Percentiles rank a stretch among this genome's conserved stretches.
phyloP scores from a whole-genome alignment of 352 stramenopile species.

The Pythium aphanidermatum region DNA sequence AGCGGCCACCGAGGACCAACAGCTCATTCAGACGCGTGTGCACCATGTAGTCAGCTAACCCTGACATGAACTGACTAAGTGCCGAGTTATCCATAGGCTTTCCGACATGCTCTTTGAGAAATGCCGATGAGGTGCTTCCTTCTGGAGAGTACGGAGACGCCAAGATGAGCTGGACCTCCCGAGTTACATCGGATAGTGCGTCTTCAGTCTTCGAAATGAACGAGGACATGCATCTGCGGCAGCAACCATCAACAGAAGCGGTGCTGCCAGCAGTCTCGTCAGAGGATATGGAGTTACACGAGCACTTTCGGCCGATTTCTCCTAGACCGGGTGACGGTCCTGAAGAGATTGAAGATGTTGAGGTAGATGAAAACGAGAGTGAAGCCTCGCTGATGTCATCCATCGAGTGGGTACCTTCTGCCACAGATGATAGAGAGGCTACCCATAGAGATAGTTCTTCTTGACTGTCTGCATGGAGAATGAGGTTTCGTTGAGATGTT shows the following conservation, averaged over 20 bases:
- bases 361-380: neutral
- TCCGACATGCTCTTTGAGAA: conserved; percentile 60
- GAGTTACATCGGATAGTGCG: conserved; percentile 58
- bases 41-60: conserved; percentile 75
- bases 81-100: conserved; percentile 41
- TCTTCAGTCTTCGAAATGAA: conserved; percentile 81
- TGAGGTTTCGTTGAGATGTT: conserved; percentile 47
- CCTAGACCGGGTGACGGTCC: conserved; percentile 8
- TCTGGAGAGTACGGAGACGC: conserved; percentile 82
- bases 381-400: conserved; percentile 17
- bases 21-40: conserved; percentile 79
- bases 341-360: conserved; percentile 4
- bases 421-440: conserved; percentile 57
- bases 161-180: conserved; percentile 77
- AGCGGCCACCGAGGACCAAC: conserved; percentile 44
- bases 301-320: conserved; percentile 51
- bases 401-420: conserved; percentile 22
- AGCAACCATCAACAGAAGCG: conserved; percentile 37
- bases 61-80: conserved; percentile 72
- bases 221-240: conserved; percentile 63
- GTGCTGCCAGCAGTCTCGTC: conserved; percentile 18
- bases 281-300: conserved; percentile 30
- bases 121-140: conserved; percentile 61
- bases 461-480: conserved; percentile 80
- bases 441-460: conserved; percentile 80